Base-by-base conservation (phyloP, 75 land plant species). In the Picea sitchensis region DNA sequence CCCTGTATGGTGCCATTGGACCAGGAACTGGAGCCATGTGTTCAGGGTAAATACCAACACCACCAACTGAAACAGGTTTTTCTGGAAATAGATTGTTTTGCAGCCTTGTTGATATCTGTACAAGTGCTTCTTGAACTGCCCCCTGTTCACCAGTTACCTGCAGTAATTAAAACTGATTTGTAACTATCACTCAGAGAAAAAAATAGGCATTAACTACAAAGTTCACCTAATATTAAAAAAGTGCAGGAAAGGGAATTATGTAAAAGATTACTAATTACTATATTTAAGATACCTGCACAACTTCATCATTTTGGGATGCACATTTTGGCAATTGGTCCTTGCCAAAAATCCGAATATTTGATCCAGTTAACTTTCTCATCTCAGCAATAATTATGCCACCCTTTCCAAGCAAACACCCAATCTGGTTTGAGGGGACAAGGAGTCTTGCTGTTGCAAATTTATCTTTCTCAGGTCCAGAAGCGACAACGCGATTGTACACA, bases 321-420 rank as follows among this genome's bases (percentile, higher is more conserved):
- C 89, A 82, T 75, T 84, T 77, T 61, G 98, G 93, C 47, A 83
- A 77, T 71, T 86, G 83, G 65, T 93, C 98, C 81, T 92, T 93
- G 8, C 83, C 87, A 80, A 91, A 81, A 38, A 95, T 83, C 36
- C 91, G 89, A 14, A 95, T 91, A 67, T 85, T 80, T 64, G 98
- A 91, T 34, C 93, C 87, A 73, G 95, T 65, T 30, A 65, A 51
- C 78, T 87, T 89, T 76, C 98, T 89, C 95, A 95, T 95, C 75
- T 95, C 98, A 58, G 90, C 78, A 23, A 95, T 91, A 64, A 95
- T 79, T 23, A 85, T 30, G 47, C 98, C 98, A 78, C 95, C 95
- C 80, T 89, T 94, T 11, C 97, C 97, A 73, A 95, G 89, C 58
- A 95, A 84, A 57, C 95, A 92, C 23, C 95, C 93, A 80, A 86